Percentiles rank a stretch among this genome's conserved stretches.
Evolutionary conservation across 805 yeast genomes (phyloP).

Genomic region (Naumovozyma castellii): DNA sequence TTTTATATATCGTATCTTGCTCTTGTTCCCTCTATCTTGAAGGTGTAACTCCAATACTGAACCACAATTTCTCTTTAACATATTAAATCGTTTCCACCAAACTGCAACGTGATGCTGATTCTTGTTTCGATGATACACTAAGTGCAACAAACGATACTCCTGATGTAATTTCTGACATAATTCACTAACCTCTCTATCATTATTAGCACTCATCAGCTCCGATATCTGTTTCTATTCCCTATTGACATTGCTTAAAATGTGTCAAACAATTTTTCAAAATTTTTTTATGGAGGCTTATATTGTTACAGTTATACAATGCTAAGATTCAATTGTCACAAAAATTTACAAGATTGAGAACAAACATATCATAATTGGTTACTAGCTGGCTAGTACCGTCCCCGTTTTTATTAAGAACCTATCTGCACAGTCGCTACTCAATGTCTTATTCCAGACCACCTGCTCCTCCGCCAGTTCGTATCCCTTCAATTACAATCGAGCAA

Average conservation of each 20-base stretch:
- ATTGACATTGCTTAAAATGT: too few relatives aligned
- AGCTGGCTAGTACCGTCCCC: neutral
- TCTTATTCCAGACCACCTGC: conserved; percentile 19
- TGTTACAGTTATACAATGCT: too few relatives aligned
- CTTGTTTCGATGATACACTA: conserved; percentile 59
- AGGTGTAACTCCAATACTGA: conserved; percentile 7
- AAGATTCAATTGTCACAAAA: too few relatives aligned
- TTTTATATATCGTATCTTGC: conserved; percentile 6
- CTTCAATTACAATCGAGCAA: conserved; percentile 1
- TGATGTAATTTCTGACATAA: conserved; percentile 19
- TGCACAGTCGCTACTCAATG: neutral
- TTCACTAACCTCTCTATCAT: neutral
- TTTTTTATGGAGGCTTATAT: too few relatives aligned
- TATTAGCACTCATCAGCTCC: too few relatives aligned
- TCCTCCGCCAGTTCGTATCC: conserved; percentile 19
- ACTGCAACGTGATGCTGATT: conserved; percentile 64
- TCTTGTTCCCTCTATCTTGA: conserved; percentile 2
- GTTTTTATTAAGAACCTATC: neutral
- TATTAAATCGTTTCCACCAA: conserved; percentile 71
- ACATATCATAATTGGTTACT: too few relatives aligned
- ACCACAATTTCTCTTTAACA: conserved; percentile 45
- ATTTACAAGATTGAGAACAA: too few relatives aligned
- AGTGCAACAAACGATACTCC: conserved; percentile 52
- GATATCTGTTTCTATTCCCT: too few relatives aligned
- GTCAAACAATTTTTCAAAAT: too few relatives aligned